Percentiles rank a stretch among this genome's conserved stretches.
Conservation (phyloP, 108 stramenopile genomes). For the Cyclotella kingstonii region DNA sequence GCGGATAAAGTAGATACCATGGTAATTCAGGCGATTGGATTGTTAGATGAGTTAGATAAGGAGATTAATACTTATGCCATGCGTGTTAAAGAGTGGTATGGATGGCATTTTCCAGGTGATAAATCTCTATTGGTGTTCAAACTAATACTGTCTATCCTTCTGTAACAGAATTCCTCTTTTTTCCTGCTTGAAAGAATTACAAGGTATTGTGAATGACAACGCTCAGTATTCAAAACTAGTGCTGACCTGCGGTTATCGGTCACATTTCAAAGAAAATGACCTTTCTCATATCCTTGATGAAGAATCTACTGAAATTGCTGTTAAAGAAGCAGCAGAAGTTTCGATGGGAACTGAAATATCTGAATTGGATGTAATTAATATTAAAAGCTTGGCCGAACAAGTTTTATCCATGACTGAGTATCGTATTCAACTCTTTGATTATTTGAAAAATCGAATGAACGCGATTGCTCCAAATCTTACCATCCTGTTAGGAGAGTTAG, state of each 20-base stretch:
- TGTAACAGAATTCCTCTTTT: not conserved
- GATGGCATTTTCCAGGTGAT: slow-evolving; percentile 98
- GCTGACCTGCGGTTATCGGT: slow-evolving; percentile 87
- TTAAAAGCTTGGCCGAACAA: slow-evolving; percentile 92
- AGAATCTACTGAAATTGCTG: slow-evolving; percentile 76
- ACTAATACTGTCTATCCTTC: not conserved
- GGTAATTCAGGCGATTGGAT: slow-evolving; percentile 99
- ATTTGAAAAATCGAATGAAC: slow-evolving; percentile 98
- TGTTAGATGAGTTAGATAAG: slow-evolving; percentile 99
- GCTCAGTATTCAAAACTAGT: slow-evolving; percentile 95
- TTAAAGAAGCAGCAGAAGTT: slow-evolving; percentile 99
- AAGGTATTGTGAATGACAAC: slow-evolving; percentile 95
- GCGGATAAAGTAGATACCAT: slow-evolving; percentile 99
- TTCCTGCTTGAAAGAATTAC: slow-evolving; percentile 61
- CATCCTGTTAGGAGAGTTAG: slow-evolving; percentile 97
- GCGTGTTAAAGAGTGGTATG: slow-evolving; percentile 99
- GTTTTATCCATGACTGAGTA: slow-evolving; percentile 97
- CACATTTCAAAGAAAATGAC: slow-evolving; percentile 80
- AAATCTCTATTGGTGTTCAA: not conserved
- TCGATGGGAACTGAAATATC: slow-evolving; percentile 99
- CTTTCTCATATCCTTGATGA: slow-evolving; percentile 91
- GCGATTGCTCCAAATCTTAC: slow-evolving; percentile 99
- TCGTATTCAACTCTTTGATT: slow-evolving; percentile 97
- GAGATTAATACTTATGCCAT: slow-evolving; percentile 99
- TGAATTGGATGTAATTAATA: slow-evolving; percentile 92